These are phyloP conservation scores for Phytophthora foliorum DNA, from an alignment of 352 stramenopile genomes.

Conservation along the genomic window DNA sequence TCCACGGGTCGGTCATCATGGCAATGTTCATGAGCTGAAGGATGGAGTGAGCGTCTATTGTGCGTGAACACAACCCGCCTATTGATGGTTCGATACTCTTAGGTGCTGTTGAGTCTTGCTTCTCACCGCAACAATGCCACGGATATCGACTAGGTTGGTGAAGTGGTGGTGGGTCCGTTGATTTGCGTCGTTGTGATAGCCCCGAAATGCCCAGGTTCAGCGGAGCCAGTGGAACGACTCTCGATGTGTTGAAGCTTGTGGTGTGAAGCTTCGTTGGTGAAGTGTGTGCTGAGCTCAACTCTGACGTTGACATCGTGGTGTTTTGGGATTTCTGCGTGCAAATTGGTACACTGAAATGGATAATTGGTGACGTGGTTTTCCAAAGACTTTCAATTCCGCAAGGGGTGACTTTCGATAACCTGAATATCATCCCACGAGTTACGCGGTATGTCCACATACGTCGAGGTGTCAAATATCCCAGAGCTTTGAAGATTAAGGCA, in stretches of 20 bases:
- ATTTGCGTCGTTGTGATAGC: neutral
- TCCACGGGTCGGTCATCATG: constrained; percentile 63
- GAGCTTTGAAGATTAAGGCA: constrained; percentile 1
- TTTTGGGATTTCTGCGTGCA: neutral
- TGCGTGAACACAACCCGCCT: constrained; percentile 10
- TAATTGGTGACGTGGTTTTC: constrained; percentile 24
- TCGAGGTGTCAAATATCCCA: constrained; percentile 22
- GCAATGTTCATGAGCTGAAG: constrained; percentile 58
- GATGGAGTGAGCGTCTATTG: constrained; percentile 25
- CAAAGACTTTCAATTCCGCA: constrained; percentile 35
- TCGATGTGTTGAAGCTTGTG: neutral
- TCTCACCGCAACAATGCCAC: constrained; percentile 9
- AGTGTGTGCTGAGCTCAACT: neutral
- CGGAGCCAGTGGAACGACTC: constrained; percentile 16
- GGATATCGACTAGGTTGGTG: neutral
- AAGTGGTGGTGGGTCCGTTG: neutral
- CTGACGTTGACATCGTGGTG: neutral
- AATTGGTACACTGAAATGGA: constrained; percentile 27
- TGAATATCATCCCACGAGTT: constrained; percentile 22
- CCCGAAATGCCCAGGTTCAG: neutral
- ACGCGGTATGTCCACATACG: neutral
- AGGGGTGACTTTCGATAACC: constrained; percentile 8
- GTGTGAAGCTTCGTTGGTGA: neutral
- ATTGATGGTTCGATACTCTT: neutral
- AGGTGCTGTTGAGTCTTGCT: constrained; percentile 7